Evolutionary conservation across 2,329 filamentous ascomycete genomes (phyloP).

Genomic region (Beauveria bassiana): DNA sequence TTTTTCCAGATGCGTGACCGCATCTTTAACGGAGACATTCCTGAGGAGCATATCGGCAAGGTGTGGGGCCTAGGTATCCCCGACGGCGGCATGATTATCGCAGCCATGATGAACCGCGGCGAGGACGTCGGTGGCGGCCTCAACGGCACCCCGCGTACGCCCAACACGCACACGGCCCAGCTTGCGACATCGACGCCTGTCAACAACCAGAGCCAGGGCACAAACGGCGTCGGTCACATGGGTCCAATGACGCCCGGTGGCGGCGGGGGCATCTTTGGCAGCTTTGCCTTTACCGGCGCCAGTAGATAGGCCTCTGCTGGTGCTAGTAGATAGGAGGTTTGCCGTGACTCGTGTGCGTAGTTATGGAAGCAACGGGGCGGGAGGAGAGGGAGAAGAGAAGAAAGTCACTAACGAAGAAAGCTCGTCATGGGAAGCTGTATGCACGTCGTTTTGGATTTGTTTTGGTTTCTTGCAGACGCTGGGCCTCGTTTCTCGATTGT

Average conservation of each 20-base stretch:
- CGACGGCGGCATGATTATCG: slow-evolving; percentile 41
- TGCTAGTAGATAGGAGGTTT: not conserved
- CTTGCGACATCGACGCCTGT: slow-evolving; percentile 41
- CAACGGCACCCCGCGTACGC: slow-evolving; percentile 50
- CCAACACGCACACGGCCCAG: slow-evolving; percentile 56
- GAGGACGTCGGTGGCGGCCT: slow-evolving; percentile 23
- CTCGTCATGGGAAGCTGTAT: not conserved
- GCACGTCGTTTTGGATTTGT: not conserved
- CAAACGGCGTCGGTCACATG: slow-evolving; percentile 48
- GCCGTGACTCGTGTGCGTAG: not conserved
- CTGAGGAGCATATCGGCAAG: slow-evolving; percentile 76
- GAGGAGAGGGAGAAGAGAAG: not conserved
- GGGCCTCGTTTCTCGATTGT: slow-evolving; percentile 1
- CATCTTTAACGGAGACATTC: slow-evolving; percentile 77
- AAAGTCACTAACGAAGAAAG: not conserved
- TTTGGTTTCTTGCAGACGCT: not conserved
- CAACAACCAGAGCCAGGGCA: slow-evolving; percentile 40
- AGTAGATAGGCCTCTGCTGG: slow-evolving; percentile 22
- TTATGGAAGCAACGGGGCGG: not conserved
- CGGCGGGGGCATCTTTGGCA: slow-evolving; percentile 67
- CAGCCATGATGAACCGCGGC: slow-evolving; percentile 27
- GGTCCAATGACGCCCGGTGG: slow-evolving; percentile 73
- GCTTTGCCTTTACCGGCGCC: slow-evolving; percentile 50
- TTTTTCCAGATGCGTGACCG: slow-evolving; percentile 90
- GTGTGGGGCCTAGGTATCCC: slow-evolving; percentile 86